These are phyloP conservation scores for Earliella scabrosa DNA, from an alignment of 1,284 basidiomycete genomes.

Conservation along the genomic window DNA sequence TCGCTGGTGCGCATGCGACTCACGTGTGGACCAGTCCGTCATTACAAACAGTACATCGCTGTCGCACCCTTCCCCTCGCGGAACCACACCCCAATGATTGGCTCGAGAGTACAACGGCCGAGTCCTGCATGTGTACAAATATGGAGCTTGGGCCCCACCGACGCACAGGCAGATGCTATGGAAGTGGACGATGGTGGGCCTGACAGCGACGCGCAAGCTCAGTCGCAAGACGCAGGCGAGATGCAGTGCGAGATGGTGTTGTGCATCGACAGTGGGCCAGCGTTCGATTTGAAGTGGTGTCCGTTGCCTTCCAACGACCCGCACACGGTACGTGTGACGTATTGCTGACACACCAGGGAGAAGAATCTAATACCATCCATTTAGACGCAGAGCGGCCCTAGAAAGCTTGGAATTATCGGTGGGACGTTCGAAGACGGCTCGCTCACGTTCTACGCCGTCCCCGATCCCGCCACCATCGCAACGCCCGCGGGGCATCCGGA, in stretches of 20 bases:
- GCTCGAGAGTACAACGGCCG: slow-evolving; percentile 54
- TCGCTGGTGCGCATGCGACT: background rate
- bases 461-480: slow-evolving; percentile 66
- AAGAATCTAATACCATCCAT: too few species aligned
- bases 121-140: slow-evolving; percentile 71
- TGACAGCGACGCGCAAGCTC: background rate
- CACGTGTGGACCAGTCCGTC: slow-evolving; percentile 44
- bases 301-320: slow-evolving; percentile 79
- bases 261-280: slow-evolving; percentile 77
- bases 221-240: slow-evolving; percentile 37
- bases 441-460: slow-evolving; percentile 75
- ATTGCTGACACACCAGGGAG: too few species aligned
- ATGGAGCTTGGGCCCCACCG: slow-evolving; percentile 49
- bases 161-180: slow-evolving; percentile 27
- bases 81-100: slow-evolving; percentile 63
- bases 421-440: slow-evolving; percentile 87
- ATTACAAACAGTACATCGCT: slow-evolving; percentile 77
- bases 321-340: slow-evolving; percentile 9
- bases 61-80: slow-evolving; percentile 75
- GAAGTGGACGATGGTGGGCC: slow-evolving; percentile 12
- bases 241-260: slow-evolving; percentile 77
- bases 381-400: slow-evolving; percentile 20
- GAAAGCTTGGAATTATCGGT: slow-evolving; percentile 81
- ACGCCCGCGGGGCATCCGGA: slow-evolving; percentile 8
- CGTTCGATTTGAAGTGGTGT: slow-evolving; percentile 86